phyloP scores from a whole-genome alignment of 2,329 filamentous ascomycete species.

The Fusarium multiceps region DNA sequence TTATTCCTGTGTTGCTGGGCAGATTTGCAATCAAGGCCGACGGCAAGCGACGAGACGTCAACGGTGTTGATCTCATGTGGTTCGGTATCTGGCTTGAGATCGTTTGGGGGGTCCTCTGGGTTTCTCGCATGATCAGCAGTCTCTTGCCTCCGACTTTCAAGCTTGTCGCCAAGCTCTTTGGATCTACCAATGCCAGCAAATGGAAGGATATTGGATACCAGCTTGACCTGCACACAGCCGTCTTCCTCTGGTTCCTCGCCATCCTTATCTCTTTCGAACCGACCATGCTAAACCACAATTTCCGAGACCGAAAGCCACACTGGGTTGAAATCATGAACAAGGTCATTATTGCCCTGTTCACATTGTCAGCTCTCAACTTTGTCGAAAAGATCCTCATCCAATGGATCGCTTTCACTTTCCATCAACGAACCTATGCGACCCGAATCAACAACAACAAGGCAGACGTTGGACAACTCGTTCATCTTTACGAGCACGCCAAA shows the following conservation, averaged over 20 bases:
- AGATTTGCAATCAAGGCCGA: constrained; percentile 52
- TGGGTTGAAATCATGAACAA: constrained; percentile 89
- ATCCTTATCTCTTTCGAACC: constrained; percentile 87
- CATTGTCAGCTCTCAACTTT: constrained; percentile 82
- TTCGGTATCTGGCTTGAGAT: constrained; percentile 97
- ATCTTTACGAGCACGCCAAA: constrained; percentile 77
- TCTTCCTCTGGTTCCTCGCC: constrained; percentile 93
- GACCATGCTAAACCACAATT: constrained; percentile 72
- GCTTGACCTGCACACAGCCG: constrained; percentile 83
- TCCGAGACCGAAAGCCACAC: constrained; percentile 53
- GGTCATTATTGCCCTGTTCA: constrained; percentile 86
- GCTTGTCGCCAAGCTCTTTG: constrained; percentile 74
- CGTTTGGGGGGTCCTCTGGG: constrained; percentile 92
- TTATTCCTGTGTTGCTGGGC: constrained; percentile 61
- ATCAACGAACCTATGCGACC: constrained; percentile 88
- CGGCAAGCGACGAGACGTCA: constrained; percentile 59
- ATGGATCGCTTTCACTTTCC: constrained; percentile 93
- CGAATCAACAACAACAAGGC: constrained; percentile 94
- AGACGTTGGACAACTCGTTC: constrained; percentile 73
- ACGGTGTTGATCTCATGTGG: constrained; percentile 81
- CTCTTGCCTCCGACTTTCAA: constrained; percentile 61
- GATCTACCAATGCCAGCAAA: constrained; percentile 88
- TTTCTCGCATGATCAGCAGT: constrained; percentile 67
- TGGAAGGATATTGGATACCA: constrained; percentile 90
- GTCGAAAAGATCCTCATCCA: constrained; percentile 94